phyloP scores from a whole-genome alignment of 108 stramenopile species.

The Discostella stelligeroides region DNA sequence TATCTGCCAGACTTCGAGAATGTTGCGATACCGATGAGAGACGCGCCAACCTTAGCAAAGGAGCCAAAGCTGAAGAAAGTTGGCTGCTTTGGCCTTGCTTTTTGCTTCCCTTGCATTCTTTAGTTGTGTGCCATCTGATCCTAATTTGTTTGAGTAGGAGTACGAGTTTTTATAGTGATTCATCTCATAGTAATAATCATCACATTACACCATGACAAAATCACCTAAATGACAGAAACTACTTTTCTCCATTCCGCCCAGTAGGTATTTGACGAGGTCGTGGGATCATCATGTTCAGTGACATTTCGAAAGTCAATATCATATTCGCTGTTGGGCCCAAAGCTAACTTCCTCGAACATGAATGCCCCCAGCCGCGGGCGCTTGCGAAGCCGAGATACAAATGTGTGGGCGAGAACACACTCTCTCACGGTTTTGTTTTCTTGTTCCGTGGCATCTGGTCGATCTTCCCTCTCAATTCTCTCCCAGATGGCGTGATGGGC shows the following conservation, averaged over 20 bases:
- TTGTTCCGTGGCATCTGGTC: slow-evolving; percentile 35
- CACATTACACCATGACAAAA: no score
- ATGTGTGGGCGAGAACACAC: slow-evolving; percentile 45
- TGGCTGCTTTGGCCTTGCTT: slow-evolving; percentile 35
- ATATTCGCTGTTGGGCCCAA: slow-evolving; percentile 45
- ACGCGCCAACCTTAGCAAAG: slow-evolving; percentile 40
- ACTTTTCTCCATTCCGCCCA: slow-evolving; percentile 51
- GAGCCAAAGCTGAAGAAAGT: slow-evolving; percentile 24
- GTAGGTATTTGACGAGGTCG: slow-evolving; percentile 20
- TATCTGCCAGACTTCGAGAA: slow-evolving; percentile 45
- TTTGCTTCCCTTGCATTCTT: slow-evolving; percentile 46
- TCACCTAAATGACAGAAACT: slow-evolving; percentile 44
- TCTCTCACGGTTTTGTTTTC: slow-evolving; percentile 44
- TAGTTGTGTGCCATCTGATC: background rate
- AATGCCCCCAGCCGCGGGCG: slow-evolving; percentile 25
- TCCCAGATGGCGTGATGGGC: slow-evolving; percentile 74
- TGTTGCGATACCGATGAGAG: slow-evolving; percentile 29
- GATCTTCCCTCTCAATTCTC: slow-evolving; percentile 55
- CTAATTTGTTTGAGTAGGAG: background rate
- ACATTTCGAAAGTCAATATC: slow-evolving; percentile 49
- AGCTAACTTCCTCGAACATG: slow-evolving; percentile 48
- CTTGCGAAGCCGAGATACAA: slow-evolving; percentile 38
- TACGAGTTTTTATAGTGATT: background rate
- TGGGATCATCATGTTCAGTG: slow-evolving; percentile 28
- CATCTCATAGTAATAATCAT: no score